Evolutionary conservation across 2,329 filamentous ascomycete species (phyloP).

Genomic region (Remersonia thermophila): DNA sequence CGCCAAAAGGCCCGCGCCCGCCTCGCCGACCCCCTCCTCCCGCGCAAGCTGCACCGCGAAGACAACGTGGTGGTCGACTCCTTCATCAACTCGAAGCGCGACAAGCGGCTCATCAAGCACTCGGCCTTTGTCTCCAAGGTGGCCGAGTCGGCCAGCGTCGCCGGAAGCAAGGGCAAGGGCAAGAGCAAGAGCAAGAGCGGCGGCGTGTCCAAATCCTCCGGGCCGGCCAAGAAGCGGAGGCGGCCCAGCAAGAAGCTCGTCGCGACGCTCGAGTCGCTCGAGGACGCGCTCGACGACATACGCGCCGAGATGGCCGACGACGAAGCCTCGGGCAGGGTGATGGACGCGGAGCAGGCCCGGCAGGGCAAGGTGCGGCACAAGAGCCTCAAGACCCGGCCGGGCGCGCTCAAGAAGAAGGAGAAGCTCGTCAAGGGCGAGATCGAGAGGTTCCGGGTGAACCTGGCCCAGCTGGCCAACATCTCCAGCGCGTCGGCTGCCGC

Average conservation of each 20-base stretch:
- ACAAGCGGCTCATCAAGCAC: conserved; percentile 75
- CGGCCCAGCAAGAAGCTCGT: conserved; percentile 57
- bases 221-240: conserved; percentile 1
- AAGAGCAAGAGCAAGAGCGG: conserved; percentile 43
- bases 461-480: conserved; percentile 55
- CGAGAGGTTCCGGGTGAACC: conserved; percentile 69
- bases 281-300: conserved; percentile 64
- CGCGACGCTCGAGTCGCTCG: conserved; percentile 61
- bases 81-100: conserved; percentile 64
- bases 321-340: conserved; percentile 29
- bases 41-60: conserved; percentile 39
- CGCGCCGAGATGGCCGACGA: conserved; percentile 35
- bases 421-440: conserved; percentile 68
- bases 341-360: conserved; percentile 21
- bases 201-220: conserved; percentile 37
- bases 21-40: conserved; percentile 37
- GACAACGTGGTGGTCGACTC: conserved; percentile 38
- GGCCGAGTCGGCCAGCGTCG: conserved; percentile 38
- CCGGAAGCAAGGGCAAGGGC: conserved; percentile 33
- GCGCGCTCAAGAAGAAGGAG: conserved; percentile 69
- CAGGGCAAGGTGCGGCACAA: conserved; percentile 59
- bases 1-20: conserved; percentile 43
- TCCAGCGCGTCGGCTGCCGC: background rate
- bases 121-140: conserved; percentile 68
- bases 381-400: conserved; percentile 62